A percentile compares a stretch with the other conserved stretches of the same genome.
These are phyloP conservation scores for Candida sp. DNA, from an alignment of 1,139 yeast species.

Conservation along the genomic window DNA sequence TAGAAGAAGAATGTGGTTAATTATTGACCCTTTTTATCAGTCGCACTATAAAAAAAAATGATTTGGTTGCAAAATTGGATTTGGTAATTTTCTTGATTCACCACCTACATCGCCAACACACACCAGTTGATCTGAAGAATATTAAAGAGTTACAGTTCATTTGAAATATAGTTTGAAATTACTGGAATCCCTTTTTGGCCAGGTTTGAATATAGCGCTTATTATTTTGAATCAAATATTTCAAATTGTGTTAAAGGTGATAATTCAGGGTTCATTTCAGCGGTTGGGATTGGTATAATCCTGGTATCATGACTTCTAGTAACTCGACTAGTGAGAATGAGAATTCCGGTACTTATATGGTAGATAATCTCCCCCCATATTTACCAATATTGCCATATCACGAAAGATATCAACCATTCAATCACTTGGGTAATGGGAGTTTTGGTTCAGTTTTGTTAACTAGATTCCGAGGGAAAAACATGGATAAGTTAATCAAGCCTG, in stretches of 20 bases:
- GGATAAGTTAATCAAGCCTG: constrained; percentile 10
- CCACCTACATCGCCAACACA: neutral
- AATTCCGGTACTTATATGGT: neutral
- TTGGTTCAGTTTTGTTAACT: constrained; percentile 71
- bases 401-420: constrained; percentile 49
- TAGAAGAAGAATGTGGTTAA: too few species aligned
- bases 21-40: too few species aligned
- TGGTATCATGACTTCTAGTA: neutral
- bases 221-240: neutral
- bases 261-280: neutral
- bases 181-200: neutral
- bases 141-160: neutral
- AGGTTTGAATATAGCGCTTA: neutral
- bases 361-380: constrained; percentile 15
- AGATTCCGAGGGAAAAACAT: constrained; percentile 25
- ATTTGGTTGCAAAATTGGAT: neutral
- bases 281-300: too few species aligned
- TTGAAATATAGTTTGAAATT: neutral
- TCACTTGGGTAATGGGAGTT: constrained; percentile 71
- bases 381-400: constrained; percentile 40
- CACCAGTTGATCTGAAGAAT: neutral
- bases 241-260: neutral
- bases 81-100: neutral
- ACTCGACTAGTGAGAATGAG: neutral
- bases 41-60: too few species aligned